phyloP scores from a whole-genome alignment of 140 eudicot genomes.

The Senecio squalidus region DNA sequence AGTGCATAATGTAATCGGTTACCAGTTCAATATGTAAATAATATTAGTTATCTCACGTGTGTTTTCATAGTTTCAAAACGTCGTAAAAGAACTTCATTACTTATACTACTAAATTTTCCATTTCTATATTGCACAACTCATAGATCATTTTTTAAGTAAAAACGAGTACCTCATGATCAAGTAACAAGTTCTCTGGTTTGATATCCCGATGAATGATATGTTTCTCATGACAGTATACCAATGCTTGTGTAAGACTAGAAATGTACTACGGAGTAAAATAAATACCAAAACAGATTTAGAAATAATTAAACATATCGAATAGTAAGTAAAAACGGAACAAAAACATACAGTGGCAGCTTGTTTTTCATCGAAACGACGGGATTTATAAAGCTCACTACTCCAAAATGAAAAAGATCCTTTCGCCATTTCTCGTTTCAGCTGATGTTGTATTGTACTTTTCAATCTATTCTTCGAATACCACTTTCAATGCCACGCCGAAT shows the following conservation, averaged over 20 bases:
- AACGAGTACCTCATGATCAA: conserved; percentile 83
- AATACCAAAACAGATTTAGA: conserved; percentile 15
- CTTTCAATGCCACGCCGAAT: conserved; percentile 95
- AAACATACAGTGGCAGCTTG: conserved; percentile 75
- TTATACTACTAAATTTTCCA: too few species aligned
- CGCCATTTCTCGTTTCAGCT: conserved; percentile 78
- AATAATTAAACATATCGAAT: neutral
- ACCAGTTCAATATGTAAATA: too few species aligned
- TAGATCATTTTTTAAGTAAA: too few species aligned
- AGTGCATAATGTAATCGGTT: too few species aligned
- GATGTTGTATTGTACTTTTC: conserved; percentile 81
- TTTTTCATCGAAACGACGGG: conserved; percentile 53
- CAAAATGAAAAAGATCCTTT: conserved; percentile 65
- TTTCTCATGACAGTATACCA: conserved; percentile 86
- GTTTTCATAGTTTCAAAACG: too few species aligned
- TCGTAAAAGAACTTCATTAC: too few species aligned
- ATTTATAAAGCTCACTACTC: conserved; percentile 74
- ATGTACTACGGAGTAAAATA: conserved; percentile 50
- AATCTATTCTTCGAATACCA: conserved; percentile 79
- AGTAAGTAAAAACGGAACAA: neutral
- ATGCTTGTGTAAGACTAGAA: conserved; percentile 75
- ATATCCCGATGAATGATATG: conserved; percentile 91
- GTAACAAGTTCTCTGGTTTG: conserved; percentile 92
- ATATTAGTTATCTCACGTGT: too few species aligned
- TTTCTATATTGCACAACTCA: too few species aligned